Base-by-base conservation (phyloP, 2,329 filamentous ascomycete species). In the Xylariaceae sp. region DNA sequence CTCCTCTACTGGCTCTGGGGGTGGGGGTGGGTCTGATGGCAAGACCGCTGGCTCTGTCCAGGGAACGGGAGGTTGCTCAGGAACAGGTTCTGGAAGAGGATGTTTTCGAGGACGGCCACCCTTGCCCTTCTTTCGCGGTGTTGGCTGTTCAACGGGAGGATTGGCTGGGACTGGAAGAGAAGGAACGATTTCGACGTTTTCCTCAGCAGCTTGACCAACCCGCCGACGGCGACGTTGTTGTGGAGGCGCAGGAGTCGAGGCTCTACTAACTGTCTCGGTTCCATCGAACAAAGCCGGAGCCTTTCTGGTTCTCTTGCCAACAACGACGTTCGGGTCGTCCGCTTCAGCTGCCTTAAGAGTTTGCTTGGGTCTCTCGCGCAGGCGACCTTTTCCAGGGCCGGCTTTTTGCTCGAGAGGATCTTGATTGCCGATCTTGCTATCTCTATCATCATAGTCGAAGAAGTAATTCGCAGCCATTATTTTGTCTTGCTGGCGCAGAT, bases 371-470 rank as follows among this genome's bases (percentile, higher is more conserved):
- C 79, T 74, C 56, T 79, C 78, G 41, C 79, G 75, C 27, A 81
- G 67, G 22, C 78, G 71, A 4, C 73, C 72, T 38, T 77, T 78
- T 52, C 73, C 71, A 47, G 74, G 67, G 21, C 78, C 77, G 34
- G 87, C 65, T 29, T 71, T 66, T 53, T 83, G 79, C 8, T 69
- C 72, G 27, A 76, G 66, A 1, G 79, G 77, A 48, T 83, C 78
- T 57, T 85, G 82, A 27, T 70, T 69, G 17, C 79, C 79, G 47
- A 82, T 70, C 61, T 77, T 78, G 48, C 72, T 73, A 2, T 74
- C 72, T 41, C 79, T 75, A 8, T 75, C 70, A 53, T 83, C 79
- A 53, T 82, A 80, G 48, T 81, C 76, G 54, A 83, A 82, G 14
- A 76, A 74, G 55, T 83, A 84, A 2, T 74, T 70, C 49, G 76